Evolutionary conservation across 2,329 filamentous ascomycete species (phyloP), one percentile per base, ranked within the genome.

Genomic region (Colletotrichum siamense): DNA sequence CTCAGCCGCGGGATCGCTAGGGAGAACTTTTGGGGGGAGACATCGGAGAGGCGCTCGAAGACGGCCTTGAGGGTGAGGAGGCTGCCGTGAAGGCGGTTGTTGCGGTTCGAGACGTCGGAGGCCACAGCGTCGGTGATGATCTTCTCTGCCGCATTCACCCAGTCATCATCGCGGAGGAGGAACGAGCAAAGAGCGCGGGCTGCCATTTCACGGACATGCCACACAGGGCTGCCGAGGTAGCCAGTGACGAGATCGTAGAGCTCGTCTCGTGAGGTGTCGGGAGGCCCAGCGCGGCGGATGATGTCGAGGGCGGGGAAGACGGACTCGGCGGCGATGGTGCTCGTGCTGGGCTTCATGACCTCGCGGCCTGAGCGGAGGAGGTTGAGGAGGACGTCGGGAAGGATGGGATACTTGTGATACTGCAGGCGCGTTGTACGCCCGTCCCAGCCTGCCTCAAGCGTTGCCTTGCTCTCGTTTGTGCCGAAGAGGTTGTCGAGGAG

Each of bases 241-340:
- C 87, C 88, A 8, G 89, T 83, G 9, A 96, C 91, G 63, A 91
- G 88, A 5, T 83, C 80, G 79, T 91, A 89, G 7, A 96, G 89
- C 63, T 90, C 87, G 2, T 87, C 84, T 3, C 89, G 87, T 74
- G 91, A 84, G 4, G 88, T 82, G 28, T 90, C 88, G 0, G 94
- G 94, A 1, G 95, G 92, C 0, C 92, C 91, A 13, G 93, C 93
- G 69, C 95, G 91, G 65, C 94, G 92, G 66, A 97, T 89, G 44
- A 98, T 94, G 79, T 96, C 94, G n/a, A 98, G 86, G 1, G 94
- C 95, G 0, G 95, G 95, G 80, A 97, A 96, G 4, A 96, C 94
- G 1, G 93, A 93, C 83, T 96, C 94, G 8, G 92, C 90, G 2
- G 89, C 85, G 8, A 84, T 83, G 26, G 82, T 82, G 36, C 80